These are phyloP conservation scores for Purpureocillium takamizusanense DNA, from an alignment of 2,329 filamentous ascomycete genomes.

Conservation along the genomic window DNA sequence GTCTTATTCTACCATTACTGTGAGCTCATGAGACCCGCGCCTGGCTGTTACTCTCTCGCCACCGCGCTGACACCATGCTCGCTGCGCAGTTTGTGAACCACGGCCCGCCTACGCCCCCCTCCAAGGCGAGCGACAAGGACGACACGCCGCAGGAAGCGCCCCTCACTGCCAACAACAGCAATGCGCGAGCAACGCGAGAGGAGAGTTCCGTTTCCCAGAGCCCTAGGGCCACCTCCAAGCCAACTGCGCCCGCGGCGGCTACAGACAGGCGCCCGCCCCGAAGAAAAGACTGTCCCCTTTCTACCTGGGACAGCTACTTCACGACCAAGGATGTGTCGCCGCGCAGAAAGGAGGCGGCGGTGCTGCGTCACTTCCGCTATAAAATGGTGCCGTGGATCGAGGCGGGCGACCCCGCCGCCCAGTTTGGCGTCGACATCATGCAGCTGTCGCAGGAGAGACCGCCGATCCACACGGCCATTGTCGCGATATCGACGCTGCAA, in stretches of 20 bases:
- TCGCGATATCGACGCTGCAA: conserved; percentile 6
- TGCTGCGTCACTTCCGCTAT: conserved; percentile 12
- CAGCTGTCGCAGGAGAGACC: conserved; percentile 6
- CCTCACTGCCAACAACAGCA: background rate
- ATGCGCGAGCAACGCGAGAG: background rate
- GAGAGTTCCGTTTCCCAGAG: background rate
- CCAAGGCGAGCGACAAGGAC: background rate
- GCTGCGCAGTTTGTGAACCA: background rate
- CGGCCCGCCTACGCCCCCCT: background rate
- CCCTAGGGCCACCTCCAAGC: conserved; percentile 1
- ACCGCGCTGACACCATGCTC: too few relatives aligned
- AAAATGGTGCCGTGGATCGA: conserved; percentile 12
- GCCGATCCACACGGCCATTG: conserved; percentile 1
- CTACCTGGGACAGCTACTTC: conserved; percentile 12
- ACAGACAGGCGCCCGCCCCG: background rate
- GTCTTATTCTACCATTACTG: conserved; percentile 6
- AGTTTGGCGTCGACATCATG: conserved; percentile 10
- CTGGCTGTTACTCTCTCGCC: too few relatives aligned
- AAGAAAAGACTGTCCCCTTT: conserved; percentile 1
- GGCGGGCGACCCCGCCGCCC: conserved; percentile 7
- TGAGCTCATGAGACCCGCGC: background rate
- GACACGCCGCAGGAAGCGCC: background rate
- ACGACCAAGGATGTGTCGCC: conserved; percentile 3
- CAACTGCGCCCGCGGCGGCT: background rate
- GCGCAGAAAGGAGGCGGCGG: conserved; percentile 4